A percentile compares a stretch with the other conserved stretches of the same genome.
phyloP scores from a whole-genome alignment of 768 basidiomycete species.

The Lentinula sp. region DNA sequence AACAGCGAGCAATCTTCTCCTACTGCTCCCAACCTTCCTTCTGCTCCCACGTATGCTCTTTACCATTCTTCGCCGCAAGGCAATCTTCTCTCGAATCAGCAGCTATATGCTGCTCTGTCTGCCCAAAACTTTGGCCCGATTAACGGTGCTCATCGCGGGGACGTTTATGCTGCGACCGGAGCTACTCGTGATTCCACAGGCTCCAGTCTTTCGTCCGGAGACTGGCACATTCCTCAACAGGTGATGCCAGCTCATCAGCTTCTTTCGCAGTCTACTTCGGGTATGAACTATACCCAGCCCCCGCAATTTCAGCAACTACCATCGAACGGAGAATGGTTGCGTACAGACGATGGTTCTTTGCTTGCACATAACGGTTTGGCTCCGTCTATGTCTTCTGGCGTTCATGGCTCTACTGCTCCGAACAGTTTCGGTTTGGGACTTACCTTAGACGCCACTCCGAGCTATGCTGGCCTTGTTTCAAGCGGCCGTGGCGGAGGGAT shows the following conservation, averaged over 20 bases:
- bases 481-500: not conserved
- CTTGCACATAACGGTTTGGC: not conserved
- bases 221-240: constrained; percentile 5
- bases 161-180: not conserved
- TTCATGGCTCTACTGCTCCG: not conserved
- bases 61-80: constrained; percentile 7
- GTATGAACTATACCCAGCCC: not conserved
- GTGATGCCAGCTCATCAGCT: not conserved
- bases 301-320: constrained; percentile 1
- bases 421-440: constrained; percentile 7
- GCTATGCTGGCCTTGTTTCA: not conserved
- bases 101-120: constrained; percentile 3
- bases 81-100: not conserved
- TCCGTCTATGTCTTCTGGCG: not conserved
- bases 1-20: constrained; percentile 14
- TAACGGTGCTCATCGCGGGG: not conserved
- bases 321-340: constrained; percentile 11
- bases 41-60: constrained; percentile 7
- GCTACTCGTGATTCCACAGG: not conserved
- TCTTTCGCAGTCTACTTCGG: not conserved
- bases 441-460: not conserved
- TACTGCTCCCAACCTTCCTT: constrained; percentile 8
- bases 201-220: not conserved
- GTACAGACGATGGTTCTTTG: constrained; percentile 8
- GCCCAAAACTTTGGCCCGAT: not conserved